Base-by-base conservation (phyloP, 352 stramenopile species). In the Lagenidium sp. region DNA sequence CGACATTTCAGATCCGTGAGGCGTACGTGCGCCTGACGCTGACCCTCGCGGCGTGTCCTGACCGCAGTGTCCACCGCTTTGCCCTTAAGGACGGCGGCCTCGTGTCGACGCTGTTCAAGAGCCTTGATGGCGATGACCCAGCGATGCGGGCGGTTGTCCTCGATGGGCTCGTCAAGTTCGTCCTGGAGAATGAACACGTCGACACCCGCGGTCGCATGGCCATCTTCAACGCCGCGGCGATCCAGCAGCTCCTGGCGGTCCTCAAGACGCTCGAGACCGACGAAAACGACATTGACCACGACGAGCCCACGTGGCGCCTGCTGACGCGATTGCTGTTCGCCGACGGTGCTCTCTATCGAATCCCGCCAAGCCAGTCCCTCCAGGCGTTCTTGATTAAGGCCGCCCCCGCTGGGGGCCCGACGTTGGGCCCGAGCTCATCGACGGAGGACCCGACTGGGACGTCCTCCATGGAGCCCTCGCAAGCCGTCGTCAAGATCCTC, bases 51-150 rank as follows among this genome's bases (percentile, higher is more conserved):
- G 53, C 62, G 21, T 86, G 77, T 44, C 45, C 60, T 0, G 81
- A 94, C 59, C 73, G 72, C 41, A 90, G 81, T 44, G 79, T 91
- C 29, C 67, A 80, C 35, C 74, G 81, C 4, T 94, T 94, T 38
- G 74, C 74, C 0, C 55, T 85, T 29, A 88, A 89, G 41, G 79
- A 89, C 10, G 71, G 68, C 29, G 79, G 82, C 1, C 23, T 90
- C 0, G 63, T 70, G 3, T 43, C 60, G 5, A 81, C 74, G 24
- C 54, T 94, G 28, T 86, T 86, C 48, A 87, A 89, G 52, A 81
- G 69, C 47, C 40, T 94, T 34, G 79, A 92, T 25, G 64, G 66
- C 30, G 82, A 94, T 49, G 74, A 71, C 13, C 47, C 50, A n/a
- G 59, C 66, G 24, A 63, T 84, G 47, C 53, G 88, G 41, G 54